Base-by-base conservation (phyloP, 441 rosid genomes). In the Erysimum pusillum region DNA sequence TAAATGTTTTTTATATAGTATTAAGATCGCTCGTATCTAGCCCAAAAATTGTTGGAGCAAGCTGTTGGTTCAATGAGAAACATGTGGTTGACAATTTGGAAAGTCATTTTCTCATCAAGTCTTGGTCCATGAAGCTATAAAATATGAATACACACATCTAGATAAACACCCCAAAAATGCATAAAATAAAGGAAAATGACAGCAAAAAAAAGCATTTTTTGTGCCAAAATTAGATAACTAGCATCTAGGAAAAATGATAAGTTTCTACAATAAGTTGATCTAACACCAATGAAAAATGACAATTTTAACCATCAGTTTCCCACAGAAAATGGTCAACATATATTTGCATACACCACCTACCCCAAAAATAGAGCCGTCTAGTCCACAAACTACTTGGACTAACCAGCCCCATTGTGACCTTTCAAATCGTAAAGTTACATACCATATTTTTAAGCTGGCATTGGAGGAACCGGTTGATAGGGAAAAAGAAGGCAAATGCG, bases 361-460 rank as follows among this genome's bases (percentile, higher is more conserved):
- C 48, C 15, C 10, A 7, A 1, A 36, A 36, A 9, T 38, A 38
- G 6, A 44, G 49, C 1, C 9, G 20, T 15, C 52, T 46, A 46
- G 4, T 46, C 18, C 2, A n/a, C 9, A 44, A 44, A n/a, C 6
- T 1, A 44, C 49, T 1, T 38, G 42, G 11, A 9, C 42, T 38
- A 38, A 38, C 42, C 42, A 8, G 38, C 38, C 6, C 38, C 6
- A 1, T 4, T 42, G 46, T 0, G 18, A 45, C 51, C 52, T 7
- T 46, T 15, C 10, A 48, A 17, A 48, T 15, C 11, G 31, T 3
- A 0, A 0, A 17, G 22, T 48, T 48, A 17, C 53, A 48, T 48
- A 48, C 53, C 53, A 17, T n/a, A 17, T 20, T 51, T 20, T 51
- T 51, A 4, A 51, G 56, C 14, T 51, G 56, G 56, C 56, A 51